These are phyloP conservation scores for Xerocomus amazonicus DNA, from an alignment of 1,284 basidiomycete species.

Conservation along the genomic window DNA sequence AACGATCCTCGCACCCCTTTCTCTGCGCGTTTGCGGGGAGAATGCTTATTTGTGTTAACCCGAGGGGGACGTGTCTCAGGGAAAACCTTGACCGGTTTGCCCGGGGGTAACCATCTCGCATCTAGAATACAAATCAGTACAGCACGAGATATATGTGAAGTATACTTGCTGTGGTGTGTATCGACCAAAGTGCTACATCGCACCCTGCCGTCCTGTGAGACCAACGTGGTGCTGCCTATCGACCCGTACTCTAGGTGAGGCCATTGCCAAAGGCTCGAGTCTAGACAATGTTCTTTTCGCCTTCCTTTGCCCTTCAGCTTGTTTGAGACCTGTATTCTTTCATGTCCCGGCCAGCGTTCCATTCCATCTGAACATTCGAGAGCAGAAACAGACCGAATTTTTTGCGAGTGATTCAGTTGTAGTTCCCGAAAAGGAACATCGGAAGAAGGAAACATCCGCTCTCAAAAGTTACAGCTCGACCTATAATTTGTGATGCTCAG, in stretches of 20 bases:
- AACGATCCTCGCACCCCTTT: constrained; percentile 49
- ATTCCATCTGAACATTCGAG: constrained; percentile 52
- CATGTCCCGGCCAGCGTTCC: constrained; percentile 62
- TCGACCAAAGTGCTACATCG: constrained; percentile 51
- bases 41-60: constrained; percentile 30
- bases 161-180: constrained; percentile 23
- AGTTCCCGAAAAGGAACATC: constrained; percentile 21
- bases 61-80: constrained; percentile 49
- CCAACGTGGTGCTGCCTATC: constrained; percentile 50
- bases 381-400: too few species aligned
- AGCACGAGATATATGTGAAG: neutral
- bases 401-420: too few species aligned
- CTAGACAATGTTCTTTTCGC: constrained; percentile 4
- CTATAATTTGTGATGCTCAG: constrained; percentile 44
- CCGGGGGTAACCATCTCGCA: constrained; percentile 24
- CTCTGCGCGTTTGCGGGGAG: constrained; percentile 48
- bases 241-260: constrained; percentile 55
- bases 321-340: constrained; percentile 16
- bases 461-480: constrained; percentile 8
- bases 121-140: constrained; percentile 13
- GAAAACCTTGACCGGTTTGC: constrained; percentile 44
- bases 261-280: constrained; percentile 36
- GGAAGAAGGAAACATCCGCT: neutral
- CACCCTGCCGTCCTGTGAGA: constrained; percentile 40
- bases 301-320: constrained; percentile 24